phyloP scores from a whole-genome alignment of 2,329 filamentous ascomycete genomes.

The Epichloe gansuensis region DNA sequence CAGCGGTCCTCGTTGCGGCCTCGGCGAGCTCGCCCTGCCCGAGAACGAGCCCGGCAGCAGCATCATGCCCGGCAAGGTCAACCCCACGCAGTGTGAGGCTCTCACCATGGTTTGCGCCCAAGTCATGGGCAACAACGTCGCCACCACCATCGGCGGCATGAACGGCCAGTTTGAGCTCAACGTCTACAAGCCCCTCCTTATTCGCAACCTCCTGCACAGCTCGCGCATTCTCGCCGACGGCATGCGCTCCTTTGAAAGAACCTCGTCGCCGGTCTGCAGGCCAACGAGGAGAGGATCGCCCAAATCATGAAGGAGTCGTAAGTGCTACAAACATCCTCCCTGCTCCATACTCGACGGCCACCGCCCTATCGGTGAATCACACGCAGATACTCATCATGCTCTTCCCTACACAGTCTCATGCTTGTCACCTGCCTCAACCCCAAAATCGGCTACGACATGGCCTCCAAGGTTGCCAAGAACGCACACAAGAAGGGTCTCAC shows the following conservation, averaged over 20 bases:
- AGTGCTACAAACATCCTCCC: constrained; percentile 21
- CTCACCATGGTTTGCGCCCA: constrained; percentile 96
- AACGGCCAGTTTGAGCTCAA: constrained; percentile 98
- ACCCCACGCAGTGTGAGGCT: constrained; percentile 96
- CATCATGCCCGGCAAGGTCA: constrained; percentile 99
- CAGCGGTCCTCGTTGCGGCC: constrained; percentile 86
- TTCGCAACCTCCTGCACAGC: constrained; percentile 90
- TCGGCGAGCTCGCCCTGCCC: constrained; percentile 83
- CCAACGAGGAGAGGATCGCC: constrained; percentile 85
- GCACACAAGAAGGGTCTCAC: constrained; percentile 97
- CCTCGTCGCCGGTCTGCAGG: constrained; percentile 74
- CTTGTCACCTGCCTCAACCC: constrained; percentile 95
- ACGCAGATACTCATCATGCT: neutral
- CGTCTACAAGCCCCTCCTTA: constrained; percentile 96
- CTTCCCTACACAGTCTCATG: constrained; percentile 59
- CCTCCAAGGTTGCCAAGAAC: constrained; percentile 94
- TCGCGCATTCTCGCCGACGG: constrained; percentile 76
- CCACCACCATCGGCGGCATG: constrained; percentile 86
- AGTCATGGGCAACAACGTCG: constrained; percentile 95
- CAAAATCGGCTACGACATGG: constrained; percentile 96
- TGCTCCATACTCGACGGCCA: neutral
- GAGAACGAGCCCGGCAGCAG: constrained; percentile 97
- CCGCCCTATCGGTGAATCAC: neutral
- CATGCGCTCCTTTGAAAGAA: constrained; percentile 94
- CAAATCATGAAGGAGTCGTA: constrained; percentile 91